Base-by-base conservation (phyloP, 352 stramenopile species). In the Phytophthora aleatoria region DNA sequence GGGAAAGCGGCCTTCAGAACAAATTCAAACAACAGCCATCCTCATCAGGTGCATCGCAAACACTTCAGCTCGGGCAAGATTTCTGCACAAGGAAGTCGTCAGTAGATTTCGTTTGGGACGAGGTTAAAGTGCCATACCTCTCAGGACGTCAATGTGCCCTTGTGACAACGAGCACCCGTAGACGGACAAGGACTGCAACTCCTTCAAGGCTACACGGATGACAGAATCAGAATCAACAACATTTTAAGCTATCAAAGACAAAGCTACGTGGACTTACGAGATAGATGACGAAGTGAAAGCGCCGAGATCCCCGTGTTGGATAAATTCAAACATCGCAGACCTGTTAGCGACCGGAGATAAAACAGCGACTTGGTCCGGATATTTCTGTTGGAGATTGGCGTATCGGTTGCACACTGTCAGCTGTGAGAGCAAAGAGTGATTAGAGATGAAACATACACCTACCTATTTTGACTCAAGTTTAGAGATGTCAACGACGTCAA, bases 381-480 rank as follows among this genome's bases (percentile, higher is more conserved):
- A 61, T 89, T 83, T 76, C 85, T 94, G 57, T 24, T 49, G 24
- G 16, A 45, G 20, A 20, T 20, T 20, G 20, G 20, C 20, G 20
- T 20, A 20, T 20, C 20, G 20, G 20, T 20, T 20, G 38, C n/a
- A 49, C 9, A 49, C 13, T 47, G 41, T 27, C 41, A 27, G 41
- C n/a, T 45, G 1, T 38, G 33, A 38, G 33, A 38, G 33, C 33
- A 38, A 10, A 10, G 7, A 12, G 33, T 38, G 33, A 38, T 12
- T 9, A 43, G 13, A 43, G 38, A 10, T 20, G 10, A 55, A 3
- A 15, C 20, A 4, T 47, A 5, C 7, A 16, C 57, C 0, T 51
- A 84, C 85, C 79, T 83, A 75, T 94, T 94, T 58, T 94, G 85
- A 66, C 83, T 91, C 61, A 94, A 45, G 55, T 94, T 94, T 43